A percentile compares a stretch with the other conserved stretches of the same genome.
Conservation (phyloP, 768 basidiomycete species). For the Lentinula sp. region DNA sequence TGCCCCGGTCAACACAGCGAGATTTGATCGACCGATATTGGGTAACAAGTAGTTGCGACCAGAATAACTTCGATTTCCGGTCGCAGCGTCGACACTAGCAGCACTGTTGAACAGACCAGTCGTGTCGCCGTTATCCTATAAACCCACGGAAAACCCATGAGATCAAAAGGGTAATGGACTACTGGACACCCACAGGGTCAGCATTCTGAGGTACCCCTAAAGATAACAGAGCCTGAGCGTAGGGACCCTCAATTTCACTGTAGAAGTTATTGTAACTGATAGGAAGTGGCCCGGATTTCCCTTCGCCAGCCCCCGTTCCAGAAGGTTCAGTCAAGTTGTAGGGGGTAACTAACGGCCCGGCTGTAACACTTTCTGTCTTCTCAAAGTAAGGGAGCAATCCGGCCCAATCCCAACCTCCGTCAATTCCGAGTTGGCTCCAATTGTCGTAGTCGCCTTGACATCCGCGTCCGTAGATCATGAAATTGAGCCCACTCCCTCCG, state of each 20-base stretch:
- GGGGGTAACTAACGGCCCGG: background rate
- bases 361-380: slow-evolving; percentile 2
- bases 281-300: background rate
- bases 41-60: background rate
- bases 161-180: background rate
- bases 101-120: background rate
- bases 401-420: slow-evolving; percentile 7
- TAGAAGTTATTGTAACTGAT: background rate
- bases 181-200: background rate
- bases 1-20: slow-evolving; percentile 21
- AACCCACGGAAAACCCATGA: background rate
- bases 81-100: background rate
- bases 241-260: background rate
- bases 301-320: background rate
- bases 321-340: background rate
- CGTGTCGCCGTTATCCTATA: background rate
- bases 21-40: slow-evolving; percentile 13
- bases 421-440: slow-evolving; percentile 11
- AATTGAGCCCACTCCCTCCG: slow-evolving; percentile 15
- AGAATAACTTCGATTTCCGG: slow-evolving; percentile 3
- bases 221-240: background rate
- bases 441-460: slow-evolving; percentile 16
- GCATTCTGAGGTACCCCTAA: background rate
- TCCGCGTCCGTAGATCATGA: slow-evolving; percentile 13
- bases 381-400: slow-evolving; percentile 6